These are phyloP conservation scores for Colletotrichum sidae DNA, from an alignment of 2,329 filamentous ascomycete species.

Conservation along the genomic window DNA sequence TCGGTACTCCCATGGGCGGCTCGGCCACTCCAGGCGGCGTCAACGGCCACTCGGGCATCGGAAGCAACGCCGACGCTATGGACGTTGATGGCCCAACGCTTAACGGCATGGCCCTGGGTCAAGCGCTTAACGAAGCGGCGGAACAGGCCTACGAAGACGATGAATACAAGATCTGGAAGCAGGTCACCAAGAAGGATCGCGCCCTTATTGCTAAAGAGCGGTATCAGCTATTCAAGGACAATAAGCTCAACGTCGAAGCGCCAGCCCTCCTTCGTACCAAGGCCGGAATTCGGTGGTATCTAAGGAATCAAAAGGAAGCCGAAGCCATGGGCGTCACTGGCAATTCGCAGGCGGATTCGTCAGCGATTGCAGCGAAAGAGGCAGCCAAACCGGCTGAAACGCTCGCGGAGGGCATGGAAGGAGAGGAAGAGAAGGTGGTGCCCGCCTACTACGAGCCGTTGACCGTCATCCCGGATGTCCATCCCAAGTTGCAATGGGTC, in stretches of 20 bases:
- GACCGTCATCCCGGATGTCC: conserved; percentile 86
- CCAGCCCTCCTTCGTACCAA: conserved; percentile 88
- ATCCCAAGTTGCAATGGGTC: conserved; percentile 83
- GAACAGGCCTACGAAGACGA: conserved; percentile 90
- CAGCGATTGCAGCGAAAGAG: conserved; percentile 62
- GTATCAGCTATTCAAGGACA: conserved; percentile 85
- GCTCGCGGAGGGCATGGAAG: conserved; percentile 94
- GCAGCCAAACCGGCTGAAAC: conserved; percentile 72
- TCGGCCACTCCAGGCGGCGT: conserved; percentile 80
- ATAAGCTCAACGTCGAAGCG: conserved; percentile 87
- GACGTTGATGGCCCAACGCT: conserved; percentile 85
- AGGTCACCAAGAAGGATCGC: conserved; percentile 96
- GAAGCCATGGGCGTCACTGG: conserved; percentile 60
- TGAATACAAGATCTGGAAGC: conserved; percentile 98
- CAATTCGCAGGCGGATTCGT: conserved; percentile 53
- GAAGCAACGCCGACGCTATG: conserved; percentile 85
- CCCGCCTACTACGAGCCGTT: conserved; percentile 96
- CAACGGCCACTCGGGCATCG: conserved; percentile 74
- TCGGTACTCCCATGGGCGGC: conserved; percentile 82
- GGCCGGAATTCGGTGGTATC: conserved; percentile 88
- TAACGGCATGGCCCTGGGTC: conserved; percentile 72
- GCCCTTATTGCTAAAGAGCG: conserved; percentile 88
- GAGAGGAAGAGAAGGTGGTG: conserved; percentile 83
- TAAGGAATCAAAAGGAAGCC: conserved; percentile 81
- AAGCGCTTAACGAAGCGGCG: conserved; percentile 72